phyloP scores from a whole-genome alignment of 192 early-diverging fungal genomes.

The Backusella westeae region DNA sequence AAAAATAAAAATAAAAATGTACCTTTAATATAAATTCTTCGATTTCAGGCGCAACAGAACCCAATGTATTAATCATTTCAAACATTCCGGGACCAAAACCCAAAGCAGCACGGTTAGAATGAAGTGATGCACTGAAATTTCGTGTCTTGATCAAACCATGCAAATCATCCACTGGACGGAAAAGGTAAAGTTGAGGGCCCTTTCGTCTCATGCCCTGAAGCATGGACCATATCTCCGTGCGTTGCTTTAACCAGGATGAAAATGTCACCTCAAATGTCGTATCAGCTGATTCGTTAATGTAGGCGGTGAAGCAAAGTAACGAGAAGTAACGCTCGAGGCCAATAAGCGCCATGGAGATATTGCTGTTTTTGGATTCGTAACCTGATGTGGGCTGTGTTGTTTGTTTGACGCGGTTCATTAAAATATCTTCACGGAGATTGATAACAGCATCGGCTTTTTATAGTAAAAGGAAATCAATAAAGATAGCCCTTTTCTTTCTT shows the following conservation, averaged over 20 bases:
- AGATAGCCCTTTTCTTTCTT: not conserved
- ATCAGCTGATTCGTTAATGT: constrained; percentile 40
- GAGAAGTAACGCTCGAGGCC: constrained; percentile 62
- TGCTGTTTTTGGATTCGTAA: constrained; percentile 6
- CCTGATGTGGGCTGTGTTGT: constrained; percentile 29
- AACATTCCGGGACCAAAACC: constrained; percentile 30
- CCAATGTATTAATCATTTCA: constrained; percentile 26
- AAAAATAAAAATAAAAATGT: constrained; percentile 8
- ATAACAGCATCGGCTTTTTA: constrained; percentile 48
- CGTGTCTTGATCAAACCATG: not conserved
- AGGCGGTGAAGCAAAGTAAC: constrained; percentile 52
- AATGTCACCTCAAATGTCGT: constrained; percentile 27
- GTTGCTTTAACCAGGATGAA: constrained; percentile 32
- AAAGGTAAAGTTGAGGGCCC: constrained; percentile 44
- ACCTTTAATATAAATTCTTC: constrained; percentile 58
- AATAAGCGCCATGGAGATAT: constrained; percentile 43
- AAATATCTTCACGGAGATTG: constrained; percentile 58
- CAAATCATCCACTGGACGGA: constrained; percentile 62
- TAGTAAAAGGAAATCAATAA: no score
- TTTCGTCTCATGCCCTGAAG: constrained; percentile 44
- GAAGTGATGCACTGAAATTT: not conserved
- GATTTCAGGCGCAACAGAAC: constrained; percentile 42
- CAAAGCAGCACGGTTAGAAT: not conserved
- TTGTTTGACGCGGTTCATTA: constrained; percentile 56
- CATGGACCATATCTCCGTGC: constrained; percentile 55